Conservation (phyloP, 1,139 yeast genomes). For the Geotrichum histeridarum region DNA sequence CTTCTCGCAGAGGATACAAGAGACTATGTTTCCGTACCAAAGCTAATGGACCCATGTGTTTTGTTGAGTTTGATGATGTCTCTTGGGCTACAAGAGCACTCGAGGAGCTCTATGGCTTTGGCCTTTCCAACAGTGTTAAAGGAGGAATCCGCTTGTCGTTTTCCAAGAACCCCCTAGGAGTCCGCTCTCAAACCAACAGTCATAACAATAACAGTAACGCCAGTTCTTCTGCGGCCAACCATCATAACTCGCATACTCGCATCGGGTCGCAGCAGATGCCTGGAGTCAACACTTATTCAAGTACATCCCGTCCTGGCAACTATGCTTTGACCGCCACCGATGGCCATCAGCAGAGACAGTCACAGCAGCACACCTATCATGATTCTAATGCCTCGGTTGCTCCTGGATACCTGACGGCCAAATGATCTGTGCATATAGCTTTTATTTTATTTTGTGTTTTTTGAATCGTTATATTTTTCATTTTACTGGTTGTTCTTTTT, state of each 20-base stretch:
- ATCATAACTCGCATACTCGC: constrained; percentile 14
- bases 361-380: constrained; percentile 7
- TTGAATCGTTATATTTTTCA: neutral
- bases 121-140: constrained; percentile 59
- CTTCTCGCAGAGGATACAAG: constrained; percentile 88
- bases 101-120: constrained; percentile 87
- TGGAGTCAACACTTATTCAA: constrained; percentile 13
- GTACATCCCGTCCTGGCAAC: constrained; percentile 1
- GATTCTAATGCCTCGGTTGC: neutral
- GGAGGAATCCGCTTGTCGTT: constrained; percentile 93
- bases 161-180: constrained; percentile 94
- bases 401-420: constrained; percentile 1
- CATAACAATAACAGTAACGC: constrained; percentile 16
- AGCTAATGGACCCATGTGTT: constrained; percentile 90
- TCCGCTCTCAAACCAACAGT: constrained; percentile 45
- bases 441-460: neutral
- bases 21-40: constrained; percentile 74
- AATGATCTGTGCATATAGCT: neutral
- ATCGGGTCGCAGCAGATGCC: constrained; percentile 18
- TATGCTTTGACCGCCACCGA: neutral
- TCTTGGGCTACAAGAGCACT: constrained; percentile 88
- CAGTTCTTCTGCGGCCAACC: constrained; percentile 16
- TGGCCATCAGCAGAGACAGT: constrained; percentile 9
- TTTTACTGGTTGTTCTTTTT: neutral
- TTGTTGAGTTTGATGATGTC: constrained; percentile 96